A percentile compares a stretch with the other conserved stretches of the same genome.
These are phyloP conservation scores for Ophiostoma sp. DNA, from an alignment of 2,329 filamentous ascomycete species.

Conservation along the genomic window DNA sequence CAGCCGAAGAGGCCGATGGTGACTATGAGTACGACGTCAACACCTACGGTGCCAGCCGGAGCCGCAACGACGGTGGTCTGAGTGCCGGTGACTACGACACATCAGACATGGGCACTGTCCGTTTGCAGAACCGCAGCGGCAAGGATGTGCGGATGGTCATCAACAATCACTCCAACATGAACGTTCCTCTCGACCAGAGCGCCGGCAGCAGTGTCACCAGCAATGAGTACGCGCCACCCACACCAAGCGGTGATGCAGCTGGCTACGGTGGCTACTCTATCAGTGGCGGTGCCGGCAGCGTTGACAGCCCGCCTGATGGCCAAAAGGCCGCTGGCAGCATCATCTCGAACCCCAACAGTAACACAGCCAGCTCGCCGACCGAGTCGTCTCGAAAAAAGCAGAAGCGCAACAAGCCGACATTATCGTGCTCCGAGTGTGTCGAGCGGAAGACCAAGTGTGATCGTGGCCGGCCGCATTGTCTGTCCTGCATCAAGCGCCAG, in stretches of 20 bases:
- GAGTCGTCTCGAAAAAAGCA: slow-evolving; percentile 67
- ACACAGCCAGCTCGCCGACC: slow-evolving; percentile 32
- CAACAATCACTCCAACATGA: slow-evolving; percentile 25
- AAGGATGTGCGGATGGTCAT: slow-evolving; percentile 28
- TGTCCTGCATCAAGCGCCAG: slow-evolving; percentile 72
- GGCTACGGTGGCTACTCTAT: slow-evolving; percentile 2
- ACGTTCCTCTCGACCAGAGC: slow-evolving; percentile 22
- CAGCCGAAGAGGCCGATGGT: slow-evolving; percentile 21
- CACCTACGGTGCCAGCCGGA: slow-evolving; percentile 11
- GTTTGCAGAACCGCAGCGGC: slow-evolving; percentile 21
- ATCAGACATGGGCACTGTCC: neutral
- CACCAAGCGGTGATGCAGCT: slow-evolving; percentile 21
- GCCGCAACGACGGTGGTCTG: slow-evolving; percentile 21
- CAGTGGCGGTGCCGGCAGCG: slow-evolving; percentile 3
- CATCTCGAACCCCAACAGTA: slow-evolving; percentile 12
- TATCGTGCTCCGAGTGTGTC: slow-evolving; percentile 78
- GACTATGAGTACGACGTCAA: slow-evolving; percentile 29
- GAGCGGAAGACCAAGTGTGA: slow-evolving; percentile 85
- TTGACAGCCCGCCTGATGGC: slow-evolving; percentile 13
- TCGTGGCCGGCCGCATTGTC: slow-evolving; percentile 67
- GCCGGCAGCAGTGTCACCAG: slow-evolving; percentile 27
- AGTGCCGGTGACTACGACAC: slow-evolving; percentile 24
- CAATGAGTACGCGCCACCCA: slow-evolving; percentile 27
- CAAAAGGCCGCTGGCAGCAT: slow-evolving; percentile 4
- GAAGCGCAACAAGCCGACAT: slow-evolving; percentile 79